These are phyloP conservation scores for Cornus florida DNA, from an alignment of 148 eudicot genomes.

Conservation along the genomic window DNA sequence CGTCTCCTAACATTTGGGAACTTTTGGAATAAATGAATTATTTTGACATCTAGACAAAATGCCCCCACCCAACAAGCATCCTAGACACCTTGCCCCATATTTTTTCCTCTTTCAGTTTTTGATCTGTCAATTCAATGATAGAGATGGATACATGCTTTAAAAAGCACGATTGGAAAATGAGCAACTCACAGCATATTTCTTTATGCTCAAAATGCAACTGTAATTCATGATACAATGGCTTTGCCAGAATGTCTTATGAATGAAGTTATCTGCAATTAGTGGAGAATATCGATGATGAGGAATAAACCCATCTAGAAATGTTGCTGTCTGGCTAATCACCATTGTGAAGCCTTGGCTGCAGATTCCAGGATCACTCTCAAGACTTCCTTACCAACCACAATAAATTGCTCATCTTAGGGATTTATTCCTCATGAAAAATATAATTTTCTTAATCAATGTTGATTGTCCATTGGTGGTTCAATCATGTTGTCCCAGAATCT, in stretches of 20 bases:
- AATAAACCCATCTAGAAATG: slow-evolving; percentile 8
- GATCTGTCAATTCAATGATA: background rate
- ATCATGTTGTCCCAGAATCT: slow-evolving; percentile 32
- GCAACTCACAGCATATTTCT: background rate
- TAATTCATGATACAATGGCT: background rate
- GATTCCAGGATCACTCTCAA: slow-evolving; percentile 12
- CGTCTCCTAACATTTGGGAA: background rate
- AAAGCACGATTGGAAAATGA: background rate
- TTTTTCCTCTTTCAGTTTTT: background rate
- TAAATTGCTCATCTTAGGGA: slow-evolving; percentile 21
- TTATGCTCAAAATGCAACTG: background rate
- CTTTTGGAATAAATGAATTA: background rate
- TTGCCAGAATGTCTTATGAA: background rate
- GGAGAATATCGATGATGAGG: slow-evolving; percentile 16
- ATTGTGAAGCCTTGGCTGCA: slow-evolving; percentile 2
- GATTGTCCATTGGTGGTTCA: slow-evolving; percentile 22
- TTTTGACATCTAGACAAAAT: background rate
- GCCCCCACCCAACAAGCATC: background rate
- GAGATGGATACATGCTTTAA: background rate
- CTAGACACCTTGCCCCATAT: background rate
- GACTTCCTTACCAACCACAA: slow-evolving; percentile 15
- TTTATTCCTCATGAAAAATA: slow-evolving; percentile 24
- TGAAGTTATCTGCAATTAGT: slow-evolving; percentile 2
- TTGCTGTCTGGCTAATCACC: slow-evolving; percentile 17
- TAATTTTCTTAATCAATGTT: slow-evolving; percentile 9